These are phyloP conservation scores for Chlamydomonas sp. DNA, from an alignment of 139 green algal species.

Conservation along the genomic window DNA sequence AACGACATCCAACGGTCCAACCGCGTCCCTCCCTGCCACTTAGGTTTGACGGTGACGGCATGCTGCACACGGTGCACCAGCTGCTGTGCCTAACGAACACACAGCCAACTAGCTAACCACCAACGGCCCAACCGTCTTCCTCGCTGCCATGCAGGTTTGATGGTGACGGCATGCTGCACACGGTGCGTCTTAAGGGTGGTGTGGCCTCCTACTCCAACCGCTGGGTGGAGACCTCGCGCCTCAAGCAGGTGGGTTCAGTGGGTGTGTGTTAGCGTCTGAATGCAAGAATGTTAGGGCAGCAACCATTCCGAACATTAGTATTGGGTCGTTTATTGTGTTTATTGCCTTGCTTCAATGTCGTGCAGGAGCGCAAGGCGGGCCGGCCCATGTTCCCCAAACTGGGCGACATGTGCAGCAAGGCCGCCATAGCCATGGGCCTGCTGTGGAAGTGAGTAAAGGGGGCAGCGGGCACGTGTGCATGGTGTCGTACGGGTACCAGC, in stretches of 20 bases:
- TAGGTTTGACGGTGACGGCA: neutral
- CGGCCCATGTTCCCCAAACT: slow-evolving; percentile 48
- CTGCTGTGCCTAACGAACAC: neutral
- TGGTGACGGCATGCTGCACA: slow-evolving; percentile 87
- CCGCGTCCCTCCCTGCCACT: neutral
- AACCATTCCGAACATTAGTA: neutral
- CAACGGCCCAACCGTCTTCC: neutral
- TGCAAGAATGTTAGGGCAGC: neutral
- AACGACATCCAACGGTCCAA: neutral
- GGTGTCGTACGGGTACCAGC: neutral
- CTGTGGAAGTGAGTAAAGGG: neutral
- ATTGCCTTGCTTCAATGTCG: too few relatives aligned
- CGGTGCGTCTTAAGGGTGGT: slow-evolving; percentile 66
- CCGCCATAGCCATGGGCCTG: slow-evolving; percentile 21
- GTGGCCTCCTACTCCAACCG: slow-evolving; percentile 74
- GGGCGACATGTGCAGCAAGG: slow-evolving; percentile 40
- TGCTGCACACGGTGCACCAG: neutral
- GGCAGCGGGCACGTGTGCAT: neutral
- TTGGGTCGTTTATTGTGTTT: neutral
- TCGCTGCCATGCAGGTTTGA: slow-evolving; percentile 67
- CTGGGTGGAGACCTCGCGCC: slow-evolving; percentile 67
- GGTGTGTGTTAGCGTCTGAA: neutral
- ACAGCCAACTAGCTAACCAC: neutral
- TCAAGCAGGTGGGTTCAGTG: slow-evolving; percentile 18
- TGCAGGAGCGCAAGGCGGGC: slow-evolving; percentile 51